These are phyloP conservation scores for Rhizophora apiculata DNA, from an alignment of 345 rosid genomes.

Conservation along the genomic window DNA sequence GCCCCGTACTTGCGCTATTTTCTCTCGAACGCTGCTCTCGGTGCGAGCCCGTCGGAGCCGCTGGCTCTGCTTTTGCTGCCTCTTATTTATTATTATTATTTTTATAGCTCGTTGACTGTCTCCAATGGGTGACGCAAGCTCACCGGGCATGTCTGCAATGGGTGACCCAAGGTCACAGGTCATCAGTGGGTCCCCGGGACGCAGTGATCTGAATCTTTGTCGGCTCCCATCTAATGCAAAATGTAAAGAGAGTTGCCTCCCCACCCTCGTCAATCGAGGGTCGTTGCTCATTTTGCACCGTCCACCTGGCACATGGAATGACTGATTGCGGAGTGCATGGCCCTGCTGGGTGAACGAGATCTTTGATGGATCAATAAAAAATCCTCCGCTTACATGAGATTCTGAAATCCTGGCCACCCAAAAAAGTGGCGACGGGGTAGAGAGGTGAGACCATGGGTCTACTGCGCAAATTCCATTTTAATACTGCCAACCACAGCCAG, in stretches of 20 bases:
- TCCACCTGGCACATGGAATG: not conserved
- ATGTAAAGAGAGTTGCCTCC: not conserved
- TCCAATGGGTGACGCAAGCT: not conserved
- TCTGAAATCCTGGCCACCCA: no score
- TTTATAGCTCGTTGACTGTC: not conserved
- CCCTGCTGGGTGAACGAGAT: not conserved
- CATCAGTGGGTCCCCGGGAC: not conserved
- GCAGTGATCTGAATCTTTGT: not conserved
- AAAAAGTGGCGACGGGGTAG: no score
- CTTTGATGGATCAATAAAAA: no score
- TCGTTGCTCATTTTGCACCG: not conserved
- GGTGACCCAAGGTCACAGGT: not conserved
- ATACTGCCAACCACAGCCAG: no score
- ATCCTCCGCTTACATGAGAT: no score
- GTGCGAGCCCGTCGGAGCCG: slow-evolving; percentile 25
- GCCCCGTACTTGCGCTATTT: no score
- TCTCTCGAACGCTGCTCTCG: no score
- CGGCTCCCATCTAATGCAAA: not conserved
- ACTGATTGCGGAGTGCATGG: not conserved
- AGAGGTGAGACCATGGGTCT: no score
- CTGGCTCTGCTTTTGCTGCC: not conserved
- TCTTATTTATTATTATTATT: not conserved
- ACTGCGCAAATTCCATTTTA: no score
- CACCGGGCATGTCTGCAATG: not conserved
- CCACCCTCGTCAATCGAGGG: not conserved